These are phyloP conservation scores for Asterochloris erici DNA, from an alignment of 139 green algal genomes.

Conservation along the genomic window DNA sequence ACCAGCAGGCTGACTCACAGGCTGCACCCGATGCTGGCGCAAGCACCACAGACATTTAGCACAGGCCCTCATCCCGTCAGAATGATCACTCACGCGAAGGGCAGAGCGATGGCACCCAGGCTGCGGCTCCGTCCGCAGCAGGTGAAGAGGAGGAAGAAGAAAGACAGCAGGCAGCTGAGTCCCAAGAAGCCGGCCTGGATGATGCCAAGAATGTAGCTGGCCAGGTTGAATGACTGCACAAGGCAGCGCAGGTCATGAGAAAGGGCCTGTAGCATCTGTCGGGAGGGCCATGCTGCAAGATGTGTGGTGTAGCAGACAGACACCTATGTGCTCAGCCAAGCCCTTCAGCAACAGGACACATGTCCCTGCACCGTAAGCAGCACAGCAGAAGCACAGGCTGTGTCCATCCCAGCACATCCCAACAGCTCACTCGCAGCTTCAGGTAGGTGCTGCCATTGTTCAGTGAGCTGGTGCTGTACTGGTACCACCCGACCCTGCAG, in stretches of 20 bases:
- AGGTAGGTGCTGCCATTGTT: background rate
- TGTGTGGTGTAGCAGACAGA: background rate
- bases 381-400: background rate
- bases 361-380: no score
- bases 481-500: slow-evolving; percentile 13
- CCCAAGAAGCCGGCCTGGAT: slow-evolving; percentile 3
- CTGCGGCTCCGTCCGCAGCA: slow-evolving; percentile 4
- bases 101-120: slow-evolving; percentile 5
- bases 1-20: no score
- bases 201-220: background rate
- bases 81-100: background rate
- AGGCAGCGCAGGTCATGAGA: background rate
- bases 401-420: background rate
- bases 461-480: background rate
- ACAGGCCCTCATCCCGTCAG: no score
- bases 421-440: background rate
- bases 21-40: no score
- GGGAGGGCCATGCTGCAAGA: background rate
- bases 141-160: slow-evolving; percentile 7
- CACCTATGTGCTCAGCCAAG: background rate
- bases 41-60: no score
- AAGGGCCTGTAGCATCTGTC: background rate
- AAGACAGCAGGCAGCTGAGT: background rate
- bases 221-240: background rate
- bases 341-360: no score